Percentiles rank a stretch among this genome's conserved stretches.
phyloP scores from a whole-genome alignment of 352 stramenopile species.

The Pythium dissimile region DNA sequence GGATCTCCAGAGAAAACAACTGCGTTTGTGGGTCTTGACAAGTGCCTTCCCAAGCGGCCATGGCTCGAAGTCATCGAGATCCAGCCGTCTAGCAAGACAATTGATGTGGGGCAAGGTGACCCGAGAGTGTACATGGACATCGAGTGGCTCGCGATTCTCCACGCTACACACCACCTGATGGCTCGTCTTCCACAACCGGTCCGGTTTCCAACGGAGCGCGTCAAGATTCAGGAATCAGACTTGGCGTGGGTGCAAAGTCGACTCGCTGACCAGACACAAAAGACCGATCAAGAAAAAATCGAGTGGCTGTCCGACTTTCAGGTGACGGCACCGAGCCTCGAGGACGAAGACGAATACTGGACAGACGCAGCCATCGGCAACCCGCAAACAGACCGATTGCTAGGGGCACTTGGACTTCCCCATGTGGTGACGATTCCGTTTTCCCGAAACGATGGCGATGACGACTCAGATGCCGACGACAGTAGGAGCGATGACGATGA shows the following conservation, averaged over 20 bases:
- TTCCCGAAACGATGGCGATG: background rate
- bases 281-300: conserved; percentile 10
- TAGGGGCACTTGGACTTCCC: conserved; percentile 87
- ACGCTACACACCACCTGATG: conserved; percentile 88
- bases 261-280: conserved; percentile 27
- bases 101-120: background rate
- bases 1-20: conserved; percentile 37
- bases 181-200: conserved; percentile 51
- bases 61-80: conserved; percentile 94
- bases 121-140: conserved; percentile 85
- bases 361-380: conserved; percentile 62
- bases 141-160: conserved; percentile 93
- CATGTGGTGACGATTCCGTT: conserved; percentile 94
- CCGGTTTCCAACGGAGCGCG: conserved; percentile 53
- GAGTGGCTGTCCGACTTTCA: conserved; percentile 75
- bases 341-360: conserved; percentile 24
- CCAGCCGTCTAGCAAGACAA: background rate
- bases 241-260: conserved; percentile 59
- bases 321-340: conserved; percentile 51
- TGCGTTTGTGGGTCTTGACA: conserved; percentile 97
- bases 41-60: conserved; percentile 92
- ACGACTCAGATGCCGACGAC: background rate
- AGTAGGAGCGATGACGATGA: background rate
- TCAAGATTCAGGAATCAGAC: conserved; percentile 69
- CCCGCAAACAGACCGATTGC: conserved; percentile 92